phyloP scores from a whole-genome alignment of 2,329 filamentous ascomycete genomes.

The Lasiodiplodia theobromae region DNA sequence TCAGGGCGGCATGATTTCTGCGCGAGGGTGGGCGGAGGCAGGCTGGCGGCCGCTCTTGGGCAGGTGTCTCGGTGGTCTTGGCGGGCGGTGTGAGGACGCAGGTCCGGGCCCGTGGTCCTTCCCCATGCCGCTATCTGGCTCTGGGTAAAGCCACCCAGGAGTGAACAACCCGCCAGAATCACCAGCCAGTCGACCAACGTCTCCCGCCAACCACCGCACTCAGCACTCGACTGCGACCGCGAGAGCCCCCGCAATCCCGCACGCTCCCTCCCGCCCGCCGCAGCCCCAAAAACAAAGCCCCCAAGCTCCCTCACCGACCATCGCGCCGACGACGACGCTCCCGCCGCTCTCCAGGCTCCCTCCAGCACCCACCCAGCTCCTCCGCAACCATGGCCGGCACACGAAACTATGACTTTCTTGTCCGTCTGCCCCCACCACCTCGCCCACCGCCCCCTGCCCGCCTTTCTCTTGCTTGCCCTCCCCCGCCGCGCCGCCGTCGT shows the following conservation, averaged over 20 bases:
- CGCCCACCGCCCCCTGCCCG: constrained; percentile 31
- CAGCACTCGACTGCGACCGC: background rate
- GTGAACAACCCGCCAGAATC: constrained; percentile 24
- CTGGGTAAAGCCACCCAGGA: constrained; percentile 29
- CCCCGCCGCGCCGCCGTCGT: constrained; percentile 27
- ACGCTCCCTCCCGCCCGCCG: constrained; percentile 6
- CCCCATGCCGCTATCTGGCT: constrained; percentile 28
- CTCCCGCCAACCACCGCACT: constrained; percentile 6
- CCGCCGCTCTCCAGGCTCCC: constrained; percentile 33
- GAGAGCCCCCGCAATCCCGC: constrained; percentile 11
- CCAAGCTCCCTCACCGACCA: constrained; percentile 27
- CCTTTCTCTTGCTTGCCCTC: constrained; percentile 9
- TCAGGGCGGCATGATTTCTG: background rate
- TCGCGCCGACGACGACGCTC: constrained; percentile 33
- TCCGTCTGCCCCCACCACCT: constrained; percentile 58
- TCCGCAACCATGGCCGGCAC: constrained; percentile 80
- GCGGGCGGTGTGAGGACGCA: constrained; percentile 26
- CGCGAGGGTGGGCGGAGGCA: background rate
- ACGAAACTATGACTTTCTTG: constrained; percentile 99
- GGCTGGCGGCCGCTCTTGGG: constrained; percentile 10
- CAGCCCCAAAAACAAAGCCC: constrained; percentile 12
- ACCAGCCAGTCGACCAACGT: background rate
- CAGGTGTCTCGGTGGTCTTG: constrained; percentile 21
- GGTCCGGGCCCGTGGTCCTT: constrained; percentile 26
- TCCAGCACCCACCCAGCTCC: constrained; percentile 28